Base-by-base conservation (phyloP, 164 flowering plant genomes). In the Brasenia schreberi region DNA sequence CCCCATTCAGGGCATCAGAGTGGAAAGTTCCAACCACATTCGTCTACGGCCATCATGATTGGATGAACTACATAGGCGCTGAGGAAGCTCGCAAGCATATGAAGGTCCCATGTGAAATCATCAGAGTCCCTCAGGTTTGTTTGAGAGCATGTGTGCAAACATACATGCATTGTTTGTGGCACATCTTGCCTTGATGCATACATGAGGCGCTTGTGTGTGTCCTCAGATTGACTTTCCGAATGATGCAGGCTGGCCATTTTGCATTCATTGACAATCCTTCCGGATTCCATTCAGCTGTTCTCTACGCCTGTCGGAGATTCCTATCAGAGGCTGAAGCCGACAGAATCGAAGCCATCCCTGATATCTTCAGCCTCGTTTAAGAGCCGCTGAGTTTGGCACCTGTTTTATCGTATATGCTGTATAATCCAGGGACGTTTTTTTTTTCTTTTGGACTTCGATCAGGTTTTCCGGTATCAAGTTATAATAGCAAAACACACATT, bases 11-110 rank as follows among this genome's bases (percentile, higher is more conserved):
- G 67, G 97, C 97, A 64, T 77, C 97, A 1, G 91, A 90, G 61
- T 92, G 94, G 97, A 92, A 91, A 76, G 97, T 95, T 45, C 96
- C 99, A 59, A 91, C 99, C n/a, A 85, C 89, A 9, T 94, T 94
- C 66, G 87, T 94, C 66, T 91, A 94, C 74, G 99, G 99, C 10
- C 4, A 59, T 43, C 70, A 91, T 39, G 99, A 94, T 78, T 94
- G 99, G 98, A 91, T 91, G 96, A 79, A 80, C 74, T 94, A 88
- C 77, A 77, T 82, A 83, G 97, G 95, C 5, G 97, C 99, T 10
- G 83, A 76, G 75, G 85, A 88, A 79, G 97, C 97, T 73, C 89
- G 99, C 18, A 82, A 85, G 81, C 71, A 77, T 5, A 95, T 88
- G 99, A 83, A 81, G 69, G 96, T 88, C 65, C 97, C 97, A 4